These are phyloP conservation scores for Solanum corneliomulleri DNA, from an alignment of 257 asterid species.

Conservation along the genomic window DNA sequence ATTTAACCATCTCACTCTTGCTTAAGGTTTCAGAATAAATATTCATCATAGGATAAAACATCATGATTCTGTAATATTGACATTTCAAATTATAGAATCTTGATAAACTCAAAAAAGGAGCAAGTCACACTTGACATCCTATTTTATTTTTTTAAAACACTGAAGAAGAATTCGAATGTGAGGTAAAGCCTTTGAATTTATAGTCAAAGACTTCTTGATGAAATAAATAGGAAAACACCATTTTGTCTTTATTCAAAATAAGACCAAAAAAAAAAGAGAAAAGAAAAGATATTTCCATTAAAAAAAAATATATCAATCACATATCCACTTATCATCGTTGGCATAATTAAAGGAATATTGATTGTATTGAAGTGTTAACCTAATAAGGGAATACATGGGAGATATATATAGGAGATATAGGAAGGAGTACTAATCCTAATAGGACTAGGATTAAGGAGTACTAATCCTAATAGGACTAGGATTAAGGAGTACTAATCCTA, in stretches of 20 bases:
- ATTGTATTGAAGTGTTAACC: too few relatives aligned
- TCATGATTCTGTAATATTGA: background rate
- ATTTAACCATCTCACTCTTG: background rate
- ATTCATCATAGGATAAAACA: background rate
- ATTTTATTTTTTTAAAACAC: background rate
- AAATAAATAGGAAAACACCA: background rate
- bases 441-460: too few relatives aligned
- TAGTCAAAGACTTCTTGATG: too few relatives aligned
- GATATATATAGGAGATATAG: too few relatives aligned
- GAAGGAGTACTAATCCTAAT: too few relatives aligned
- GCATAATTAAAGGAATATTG: too few relatives aligned
- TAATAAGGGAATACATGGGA: too few relatives aligned
- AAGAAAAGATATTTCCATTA: too few relatives aligned
- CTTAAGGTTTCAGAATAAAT: background rate
- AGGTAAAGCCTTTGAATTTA: too few relatives aligned
- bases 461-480: too few relatives aligned
- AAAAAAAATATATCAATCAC: too few relatives aligned
- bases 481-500: too few relatives aligned
- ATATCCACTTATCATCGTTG: background rate
- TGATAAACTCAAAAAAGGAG: background rate
- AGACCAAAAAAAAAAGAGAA: background rate
- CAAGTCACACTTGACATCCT: background rate
- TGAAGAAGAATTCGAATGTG: background rate
- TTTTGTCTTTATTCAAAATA: background rate
- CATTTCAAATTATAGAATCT: background rate